Evolutionary conservation across 148 eudicot genomes (phyloP).

Genomic region (Cornus kousa): DNA sequence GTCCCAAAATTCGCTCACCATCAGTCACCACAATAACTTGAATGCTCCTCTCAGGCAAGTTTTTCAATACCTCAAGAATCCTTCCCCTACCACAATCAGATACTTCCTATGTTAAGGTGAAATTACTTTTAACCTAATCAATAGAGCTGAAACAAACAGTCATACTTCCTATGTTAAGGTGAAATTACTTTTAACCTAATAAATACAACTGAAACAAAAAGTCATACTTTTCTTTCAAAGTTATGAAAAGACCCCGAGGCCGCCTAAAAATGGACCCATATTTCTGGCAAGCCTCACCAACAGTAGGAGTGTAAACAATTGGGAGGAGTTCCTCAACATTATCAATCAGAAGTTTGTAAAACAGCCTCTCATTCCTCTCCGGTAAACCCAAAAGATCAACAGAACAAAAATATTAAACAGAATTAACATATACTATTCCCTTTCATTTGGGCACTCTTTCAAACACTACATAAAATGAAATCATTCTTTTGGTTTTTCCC

Average conservation of each 20-base stretch:
- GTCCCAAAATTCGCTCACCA: constrained; percentile 93
- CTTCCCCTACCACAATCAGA: constrained; percentile 58
- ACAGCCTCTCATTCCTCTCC: constrained; percentile 92
- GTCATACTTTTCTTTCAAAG: constrained; percentile 87
- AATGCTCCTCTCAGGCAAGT: constrained; percentile 88
- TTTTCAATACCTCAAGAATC: constrained; percentile 81
- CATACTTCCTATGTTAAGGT: constrained; percentile 47
- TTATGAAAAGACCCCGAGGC: constrained; percentile 91
- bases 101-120: constrained; percentile 4
- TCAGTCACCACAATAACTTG: constrained; percentile 99
- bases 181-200: background rate
- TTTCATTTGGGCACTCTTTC: background rate
- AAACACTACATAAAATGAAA: too few species aligned
- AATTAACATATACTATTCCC: background rate
- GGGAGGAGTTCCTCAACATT: constrained; percentile 95
- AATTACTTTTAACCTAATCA: background rate
- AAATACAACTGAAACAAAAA: background rate
- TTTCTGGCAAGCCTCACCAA: constrained; percentile 98
- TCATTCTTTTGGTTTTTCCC: background rate
- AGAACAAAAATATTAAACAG: background rate
- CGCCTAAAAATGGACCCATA: constrained; percentile 86
- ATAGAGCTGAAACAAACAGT: constrained; percentile 3
- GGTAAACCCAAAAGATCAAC: constrained; percentile 18
- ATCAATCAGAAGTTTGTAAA: constrained; percentile 92
- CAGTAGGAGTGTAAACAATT: constrained; percentile 90